Conservation (phyloP, 2,329 filamentous ascomycete genomes). For the Onygenales sp. region DNA sequence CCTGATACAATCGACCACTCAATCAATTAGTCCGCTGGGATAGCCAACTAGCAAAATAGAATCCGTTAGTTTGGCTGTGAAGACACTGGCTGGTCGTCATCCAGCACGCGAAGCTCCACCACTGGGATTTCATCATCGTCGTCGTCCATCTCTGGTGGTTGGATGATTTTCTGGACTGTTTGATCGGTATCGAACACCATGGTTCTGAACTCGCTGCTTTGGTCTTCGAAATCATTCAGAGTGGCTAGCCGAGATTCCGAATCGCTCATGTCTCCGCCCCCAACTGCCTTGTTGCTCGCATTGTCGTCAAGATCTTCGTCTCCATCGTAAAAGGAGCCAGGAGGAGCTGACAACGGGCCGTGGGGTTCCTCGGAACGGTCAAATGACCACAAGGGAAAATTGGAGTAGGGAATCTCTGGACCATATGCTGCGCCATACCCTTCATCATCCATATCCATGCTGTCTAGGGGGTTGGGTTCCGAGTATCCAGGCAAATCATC, state of each 20-base stretch:
- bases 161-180: slow-evolving; percentile 20
- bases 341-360: slow-evolving; percentile 17
- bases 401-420: slow-evolving; percentile 13
- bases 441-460: slow-evolving; percentile 26
- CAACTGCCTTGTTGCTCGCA: slow-evolving; percentile 32
- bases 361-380: slow-evolving; percentile 20
- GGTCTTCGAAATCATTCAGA: slow-evolving; percentile 7
- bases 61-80: neutral
- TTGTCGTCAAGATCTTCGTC: slow-evolving; percentile 29
- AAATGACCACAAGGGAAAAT: slow-evolving; percentile 29
- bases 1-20: neutral
- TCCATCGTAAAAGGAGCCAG: slow-evolving; percentile 22
- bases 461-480: slow-evolving; percentile 18
- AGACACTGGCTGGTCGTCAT: slow-evolving; percentile 19
- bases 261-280: slow-evolving; percentile 25
- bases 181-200: slow-evolving; percentile 4
- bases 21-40: neutral
- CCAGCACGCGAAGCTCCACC: slow-evolving; percentile 30
- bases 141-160: slow-evolving; percentile 15
- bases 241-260: slow-evolving; percentile 23
- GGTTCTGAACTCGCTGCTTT: neutral
- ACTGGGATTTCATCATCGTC: slow-evolving; percentile 32
- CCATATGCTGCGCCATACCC: slow-evolving; percentile 15
- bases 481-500: slow-evolving; percentile 24
- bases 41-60: neutral